Base-by-base conservation (phyloP, 257 asterid species). In the Nicotiana tomentosiformis region DNA sequence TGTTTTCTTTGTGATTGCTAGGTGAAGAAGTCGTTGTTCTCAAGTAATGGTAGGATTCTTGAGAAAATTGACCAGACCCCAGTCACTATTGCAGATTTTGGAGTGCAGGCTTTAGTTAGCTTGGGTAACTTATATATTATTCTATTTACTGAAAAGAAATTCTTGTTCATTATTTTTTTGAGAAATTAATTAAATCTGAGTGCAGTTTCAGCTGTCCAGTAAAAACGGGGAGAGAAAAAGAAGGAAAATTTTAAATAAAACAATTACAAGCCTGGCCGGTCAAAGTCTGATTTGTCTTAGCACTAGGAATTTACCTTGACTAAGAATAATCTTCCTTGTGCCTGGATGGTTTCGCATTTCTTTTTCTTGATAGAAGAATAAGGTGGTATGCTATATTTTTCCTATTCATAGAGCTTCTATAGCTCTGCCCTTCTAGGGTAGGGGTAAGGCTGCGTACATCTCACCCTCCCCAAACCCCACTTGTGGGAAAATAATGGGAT, bases 41-140 rank as follows among this genome's bases (percentile, higher is more conserved):
- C 93, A 10, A 89, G 85, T 81, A 93, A 94, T 84, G 95, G 93
- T 29, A 84, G 83, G 2, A 80, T 95, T 81, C 84, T 94, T 33
- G 87, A 94, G 87, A 95, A 95, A 88, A 82, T 85, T 29, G 99
- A 95, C 79, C 92, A 87, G 84, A 92, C 99, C 20, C 99, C 99
- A 11, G 99, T 96, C 43, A 96, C 99, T 58, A 85, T 94, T 84
- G 98, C 99, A 37, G 99, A 96, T 87, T 96, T 94, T 82, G 99
- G 98, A 77, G 99, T 94, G 86, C 99, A 96, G 87, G 99, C 98
- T 83, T 94, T 96, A 65, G 87, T 96, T 84, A 96, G 99, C 89
- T 87, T 94, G 83, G 99, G 99, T 96, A 89, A 82, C 69, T 23
- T 81, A 60, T 81, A 62, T 16, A 29, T 62, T 65, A 37, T 35